Percentiles rank a stretch among this genome's conserved stretches.
Conservation (phyloP, 1,284 basidiomycete genomes). For the Xerocomus amazonicus region DNA sequence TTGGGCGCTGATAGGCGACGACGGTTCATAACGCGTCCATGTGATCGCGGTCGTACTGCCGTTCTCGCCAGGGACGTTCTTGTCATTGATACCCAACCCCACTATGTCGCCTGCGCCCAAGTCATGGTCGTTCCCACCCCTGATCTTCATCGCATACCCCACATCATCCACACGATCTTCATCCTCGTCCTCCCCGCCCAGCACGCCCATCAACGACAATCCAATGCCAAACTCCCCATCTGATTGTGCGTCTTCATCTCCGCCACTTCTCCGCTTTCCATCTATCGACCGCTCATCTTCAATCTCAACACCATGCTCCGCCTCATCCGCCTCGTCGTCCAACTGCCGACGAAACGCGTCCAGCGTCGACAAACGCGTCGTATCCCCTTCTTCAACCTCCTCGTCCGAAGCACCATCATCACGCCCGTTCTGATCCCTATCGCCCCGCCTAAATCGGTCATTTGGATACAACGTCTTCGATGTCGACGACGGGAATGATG, state of each 20-base stretch:
- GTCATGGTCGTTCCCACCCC: conserved; percentile 9
- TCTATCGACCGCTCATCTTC: not conserved
- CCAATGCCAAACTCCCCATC: conserved; percentile 68
- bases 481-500: conserved; percentile 9
- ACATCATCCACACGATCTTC: conserved; percentile 21
- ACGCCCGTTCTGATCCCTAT: not conserved
- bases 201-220: conserved; percentile 56
- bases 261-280: not conserved
- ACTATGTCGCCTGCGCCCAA: not conserved
- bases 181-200: conserved; percentile 34
- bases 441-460: not conserved
- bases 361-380: conserved; percentile 26
- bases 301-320: no score
- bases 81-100: conserved; percentile 4
- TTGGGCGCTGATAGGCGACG: conserved; percentile 16
- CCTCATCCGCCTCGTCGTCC: conserved; percentile 9
- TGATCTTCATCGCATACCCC: conserved; percentile 32
- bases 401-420: conserved; percentile 7
- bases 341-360: conserved; percentile 24
- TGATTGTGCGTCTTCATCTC: conserved; percentile 31
- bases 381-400: conserved; percentile 17
- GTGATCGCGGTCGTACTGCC: conserved; percentile 13
- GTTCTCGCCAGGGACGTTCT: conserved; percentile 1
- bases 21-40: conserved; percentile 32
- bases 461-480: not conserved